Percentiles rank a stretch among this genome's conserved stretches.
phyloP scores from a whole-genome alignment of 2,329 filamentous ascomycete species.

The Dactylella cylindrospora region DNA sequence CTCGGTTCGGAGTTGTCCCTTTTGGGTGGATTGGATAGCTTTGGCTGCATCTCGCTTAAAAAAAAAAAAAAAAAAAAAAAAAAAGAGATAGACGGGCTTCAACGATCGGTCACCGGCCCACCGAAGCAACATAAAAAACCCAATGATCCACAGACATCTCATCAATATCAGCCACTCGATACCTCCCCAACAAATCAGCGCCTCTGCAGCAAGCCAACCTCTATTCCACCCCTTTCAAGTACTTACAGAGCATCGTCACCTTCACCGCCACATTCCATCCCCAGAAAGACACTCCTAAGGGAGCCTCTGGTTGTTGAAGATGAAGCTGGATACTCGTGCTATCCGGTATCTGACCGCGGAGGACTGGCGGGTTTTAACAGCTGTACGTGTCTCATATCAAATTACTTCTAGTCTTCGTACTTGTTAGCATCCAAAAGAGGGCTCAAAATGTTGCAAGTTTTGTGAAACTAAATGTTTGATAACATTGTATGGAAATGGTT shows the following conservation, averaged over 20 bases:
- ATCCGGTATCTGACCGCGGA: slow-evolving; percentile 89
- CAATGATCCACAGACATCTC: no score
- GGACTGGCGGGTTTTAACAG: slow-evolving; percentile 93
- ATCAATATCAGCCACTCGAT: slow-evolving; percentile 10
- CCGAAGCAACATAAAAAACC: slow-evolving; percentile 42
- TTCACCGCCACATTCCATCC: slow-evolving; percentile 10
- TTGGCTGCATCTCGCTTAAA: no score
- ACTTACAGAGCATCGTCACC: neutral
- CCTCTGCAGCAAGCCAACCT: neutral
- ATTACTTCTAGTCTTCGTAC: slow-evolving; percentile 47
- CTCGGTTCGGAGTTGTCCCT: slow-evolving; percentile 8
- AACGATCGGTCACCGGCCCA: slow-evolving; percentile 37
- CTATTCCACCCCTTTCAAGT: neutral
- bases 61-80: slow-evolving; percentile 34
- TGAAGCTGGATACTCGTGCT: slow-evolving; percentile 94
- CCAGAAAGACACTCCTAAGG: neutral
- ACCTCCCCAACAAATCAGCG: no score
- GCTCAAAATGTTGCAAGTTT: no score
- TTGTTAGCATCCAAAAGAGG: no score
- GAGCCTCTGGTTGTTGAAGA: slow-evolving; percentile 53
- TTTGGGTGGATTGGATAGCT: neutral
- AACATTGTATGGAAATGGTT: slow-evolving; percentile 44
- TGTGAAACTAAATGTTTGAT: neutral
- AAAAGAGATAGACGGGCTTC: slow-evolving; percentile 24
- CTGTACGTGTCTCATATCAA: slow-evolving; percentile 61